Evolutionary conservation across 495 filamentous ascomycete species (phyloP).

Genomic region (Penicillium flavigenum): DNA sequence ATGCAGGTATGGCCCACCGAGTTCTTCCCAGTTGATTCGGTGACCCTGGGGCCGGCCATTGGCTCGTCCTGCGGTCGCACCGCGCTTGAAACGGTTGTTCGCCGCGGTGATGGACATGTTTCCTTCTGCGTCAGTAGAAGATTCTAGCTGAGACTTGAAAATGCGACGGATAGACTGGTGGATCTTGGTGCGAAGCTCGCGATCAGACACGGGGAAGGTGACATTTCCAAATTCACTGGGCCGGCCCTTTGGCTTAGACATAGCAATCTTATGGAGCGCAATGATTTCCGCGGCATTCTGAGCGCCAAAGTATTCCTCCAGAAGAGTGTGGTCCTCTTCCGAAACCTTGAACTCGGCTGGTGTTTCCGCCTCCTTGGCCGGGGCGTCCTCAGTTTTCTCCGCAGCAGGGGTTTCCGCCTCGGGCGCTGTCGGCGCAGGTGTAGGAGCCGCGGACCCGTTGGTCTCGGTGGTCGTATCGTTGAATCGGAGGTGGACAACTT

Average conservation of each 20-base stretch:
- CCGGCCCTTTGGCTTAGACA: constrained; percentile 39
- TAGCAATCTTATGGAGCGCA: constrained; percentile 45
- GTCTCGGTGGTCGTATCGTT: constrained; percentile 29
- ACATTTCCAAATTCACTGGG: constrained; percentile 46
- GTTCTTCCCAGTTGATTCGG: constrained; percentile 56
- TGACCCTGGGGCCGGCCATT: constrained; percentile 26
- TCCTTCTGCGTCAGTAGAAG: constrained; percentile 57
- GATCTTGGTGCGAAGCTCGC: constrained; percentile 59
- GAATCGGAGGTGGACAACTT: constrained; percentile 71
- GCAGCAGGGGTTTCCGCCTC: constrained; percentile 1
- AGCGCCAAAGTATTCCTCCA: constrained; percentile 47
- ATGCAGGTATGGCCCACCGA: constrained; percentile 80
- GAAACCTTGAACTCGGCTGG: constrained; percentile 39
- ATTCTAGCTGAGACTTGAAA: constrained; percentile 66
- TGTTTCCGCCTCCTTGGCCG: constrained; percentile 13
- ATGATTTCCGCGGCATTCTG: constrained; percentile 42
- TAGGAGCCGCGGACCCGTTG: constrained; percentile 6
- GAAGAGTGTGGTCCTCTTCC: constrained; percentile 45
- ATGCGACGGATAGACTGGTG: constrained; percentile 67
- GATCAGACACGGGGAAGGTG: constrained; percentile 51
- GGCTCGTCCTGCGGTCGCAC: constrained; percentile 29
- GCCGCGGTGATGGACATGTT: constrained; percentile 58
- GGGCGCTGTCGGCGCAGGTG: constrained; percentile 1
- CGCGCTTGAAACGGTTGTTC: constrained; percentile 41
- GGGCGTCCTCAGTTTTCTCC: constrained; percentile 10